Conservation (phyloP, 176 grass and related monocot species). For the Alopecurus myosuroides region DNA sequence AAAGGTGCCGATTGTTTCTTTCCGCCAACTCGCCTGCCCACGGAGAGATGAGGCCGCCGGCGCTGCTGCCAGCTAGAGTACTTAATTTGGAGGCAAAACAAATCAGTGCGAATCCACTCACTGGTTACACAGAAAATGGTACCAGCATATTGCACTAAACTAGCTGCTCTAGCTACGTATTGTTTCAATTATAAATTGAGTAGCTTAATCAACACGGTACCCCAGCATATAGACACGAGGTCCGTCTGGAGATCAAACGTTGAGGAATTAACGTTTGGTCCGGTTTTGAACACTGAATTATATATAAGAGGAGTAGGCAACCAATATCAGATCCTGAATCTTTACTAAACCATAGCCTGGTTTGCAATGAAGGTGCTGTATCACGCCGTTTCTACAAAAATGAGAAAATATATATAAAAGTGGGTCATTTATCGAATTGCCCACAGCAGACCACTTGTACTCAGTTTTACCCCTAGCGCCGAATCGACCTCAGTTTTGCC, state of each 20-base stretch:
- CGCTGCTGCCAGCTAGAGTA: constrained; percentile 5
- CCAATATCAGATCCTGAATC: background rate
- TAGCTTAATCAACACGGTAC: background rate
- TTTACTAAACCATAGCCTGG: background rate
- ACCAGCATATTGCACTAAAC: background rate
- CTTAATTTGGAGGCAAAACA: constrained; percentile 16
- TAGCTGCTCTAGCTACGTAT: background rate
- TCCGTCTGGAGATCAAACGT: background rate
- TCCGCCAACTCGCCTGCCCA: constrained; percentile 12
- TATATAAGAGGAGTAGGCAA: background rate
- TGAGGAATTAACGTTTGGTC: background rate
- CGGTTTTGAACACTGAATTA: background rate
- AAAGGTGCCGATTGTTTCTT: constrained; percentile 24
- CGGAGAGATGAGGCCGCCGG: background rate
- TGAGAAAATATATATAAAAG: too few species aligned
- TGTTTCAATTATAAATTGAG: background rate
- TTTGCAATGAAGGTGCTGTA: background rate
- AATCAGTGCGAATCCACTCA: background rate
- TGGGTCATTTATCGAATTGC: too few species aligned
- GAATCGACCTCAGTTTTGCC: too few species aligned
- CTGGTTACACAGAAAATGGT: background rate
- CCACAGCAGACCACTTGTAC: too few species aligned
- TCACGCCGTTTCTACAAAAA: background rate
- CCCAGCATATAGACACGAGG: background rate
- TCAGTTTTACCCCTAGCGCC: too few species aligned